Base-by-base conservation (phyloP, 2,329 filamentous ascomycete genomes). In the Colletotrichum caudatum region DNA sequence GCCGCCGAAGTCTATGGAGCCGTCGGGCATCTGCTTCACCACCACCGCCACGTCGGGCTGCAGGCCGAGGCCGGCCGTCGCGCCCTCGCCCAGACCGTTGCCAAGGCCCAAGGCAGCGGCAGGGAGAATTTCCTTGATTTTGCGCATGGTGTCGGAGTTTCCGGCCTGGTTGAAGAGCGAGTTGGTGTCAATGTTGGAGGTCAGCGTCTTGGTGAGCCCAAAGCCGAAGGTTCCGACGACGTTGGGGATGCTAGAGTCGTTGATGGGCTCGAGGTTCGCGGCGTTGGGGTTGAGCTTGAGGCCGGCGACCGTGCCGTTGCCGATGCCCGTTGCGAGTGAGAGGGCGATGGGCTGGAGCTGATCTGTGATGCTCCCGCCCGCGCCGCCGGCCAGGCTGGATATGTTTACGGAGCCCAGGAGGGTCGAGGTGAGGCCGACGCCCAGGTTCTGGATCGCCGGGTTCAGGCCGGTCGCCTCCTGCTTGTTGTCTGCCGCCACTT, bases 381-480 rank as follows among this genome's bases (percentile, higher is more conserved):
- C 35, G 35, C 9, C 5, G 8, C 35, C 35, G 8, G 35, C 8
- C 12, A 76, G 57, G 18, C 63, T 71, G 0, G 64, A 71, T 33
- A 77, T 16, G 64, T 78, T 73, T 37, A 78, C 56, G 3, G 78
- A 63, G 18, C 76, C 75, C 5, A 81, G 65, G 0, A 79, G 73
- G 5, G 78, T 76, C 0, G 78, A 75, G 1, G 76, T 73, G 2
- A 78, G 71, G 2, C 79, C 79, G 59, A 77, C 76, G 48, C 77
- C 77, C 8, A 78, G 73, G 59, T 77, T 79, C 63, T 79, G 76
- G 57, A 81, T 73, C 3, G 75, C 70, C 0, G 77, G 76, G 65
- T 80, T 79, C 26, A 81, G 71, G 20, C 78, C 78, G 11, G 75
- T 76, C 14, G 74, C 75, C 12, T 76, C 60, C 75, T 78, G 76